phyloP scores from a whole-genome alignment of 2,329 filamentous ascomycete species.

The Fragosphaeria purpurea region DNA sequence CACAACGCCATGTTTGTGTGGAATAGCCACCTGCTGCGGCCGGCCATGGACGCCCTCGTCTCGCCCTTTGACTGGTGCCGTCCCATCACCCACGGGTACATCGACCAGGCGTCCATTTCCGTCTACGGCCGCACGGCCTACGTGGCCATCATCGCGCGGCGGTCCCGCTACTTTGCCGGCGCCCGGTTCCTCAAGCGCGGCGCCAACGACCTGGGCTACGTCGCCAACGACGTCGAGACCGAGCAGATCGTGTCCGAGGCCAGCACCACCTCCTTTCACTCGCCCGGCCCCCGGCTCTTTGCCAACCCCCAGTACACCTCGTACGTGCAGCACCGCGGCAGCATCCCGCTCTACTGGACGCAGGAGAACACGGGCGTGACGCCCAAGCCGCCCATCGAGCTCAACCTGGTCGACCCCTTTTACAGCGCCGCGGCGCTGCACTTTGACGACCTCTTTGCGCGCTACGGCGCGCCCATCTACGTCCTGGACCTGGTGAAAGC shows the following conservation, averaged over 20 bases:
- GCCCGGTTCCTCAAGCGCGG: conserved; percentile 91
- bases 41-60: conserved; percentile 58
- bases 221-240: conserved; percentile 97
- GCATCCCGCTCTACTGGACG: conserved; percentile 94
- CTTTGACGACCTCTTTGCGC: conserved; percentile 87
- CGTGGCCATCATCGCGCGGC: conserved; percentile 84
- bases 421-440: conserved; percentile 87
- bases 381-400: conserved; percentile 89
- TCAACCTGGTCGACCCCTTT: conserved; percentile 94
- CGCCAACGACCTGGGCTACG: conserved; percentile 87
- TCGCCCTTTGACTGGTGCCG: conserved; percentile 93
- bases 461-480: conserved; percentile 88
- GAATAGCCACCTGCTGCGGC: conserved; percentile 82
- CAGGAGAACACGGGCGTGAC: conserved; percentile 93
- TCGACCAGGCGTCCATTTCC: conserved; percentile 77
- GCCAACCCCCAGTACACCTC: conserved; percentile 89
- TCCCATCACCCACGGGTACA: conserved; percentile 90
- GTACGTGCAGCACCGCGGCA: conserved; percentile 92
- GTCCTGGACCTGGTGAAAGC: conserved; percentile 86
- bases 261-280: conserved; percentile 89
- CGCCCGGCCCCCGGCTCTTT: conserved; percentile 74
- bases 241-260: conserved; percentile 97
- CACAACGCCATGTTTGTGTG: conserved; percentile 97
- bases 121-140: conserved; percentile 85
- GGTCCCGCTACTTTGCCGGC: conserved; percentile 88